Percentiles rank a stretch among this genome's conserved stretches.
Evolutionary conservation across 148 eudicot genomes (phyloP).

Genomic region (Rhododendron ferrugineum): DNA sequence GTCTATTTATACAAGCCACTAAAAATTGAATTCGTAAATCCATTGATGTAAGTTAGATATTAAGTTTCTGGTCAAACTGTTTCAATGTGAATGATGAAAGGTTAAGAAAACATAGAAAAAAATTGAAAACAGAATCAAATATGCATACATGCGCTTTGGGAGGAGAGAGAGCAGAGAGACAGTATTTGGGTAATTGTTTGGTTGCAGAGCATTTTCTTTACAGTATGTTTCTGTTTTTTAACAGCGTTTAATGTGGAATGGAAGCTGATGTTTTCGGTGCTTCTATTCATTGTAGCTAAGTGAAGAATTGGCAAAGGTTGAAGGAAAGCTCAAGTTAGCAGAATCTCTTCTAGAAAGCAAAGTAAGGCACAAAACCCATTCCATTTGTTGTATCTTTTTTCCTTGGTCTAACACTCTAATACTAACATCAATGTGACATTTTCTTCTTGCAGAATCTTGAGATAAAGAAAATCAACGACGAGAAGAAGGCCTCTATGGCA

Average conservation of each 20-base stretch:
- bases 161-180: neutral
- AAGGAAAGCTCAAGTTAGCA: constrained; percentile 64
- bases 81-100: neutral
- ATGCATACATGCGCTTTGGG: neutral
- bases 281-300: constrained; percentile 43
- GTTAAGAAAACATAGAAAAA: neutral
- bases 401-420: neutral
- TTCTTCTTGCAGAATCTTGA: constrained; percentile 57
- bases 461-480: constrained; percentile 75
- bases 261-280: neutral
- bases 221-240: neutral
- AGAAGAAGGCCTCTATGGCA: constrained; percentile 81
- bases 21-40: neutral
- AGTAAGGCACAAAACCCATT: constrained; percentile 25
- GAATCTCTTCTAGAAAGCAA: constrained; percentile 73
- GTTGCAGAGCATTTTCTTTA: constrained; percentile 2
- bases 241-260: neutral
- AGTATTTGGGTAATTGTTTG: neutral
- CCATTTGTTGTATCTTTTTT: neutral
- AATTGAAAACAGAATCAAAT: neutral
- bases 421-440: neutral
- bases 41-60: neutral
- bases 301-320: constrained; percentile 61
- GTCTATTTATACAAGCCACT: neutral
- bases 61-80: neutral